phyloP scores from a whole-genome alignment of 768 basidiomycete genomes.

The Boletus rubescentipes region DNA sequence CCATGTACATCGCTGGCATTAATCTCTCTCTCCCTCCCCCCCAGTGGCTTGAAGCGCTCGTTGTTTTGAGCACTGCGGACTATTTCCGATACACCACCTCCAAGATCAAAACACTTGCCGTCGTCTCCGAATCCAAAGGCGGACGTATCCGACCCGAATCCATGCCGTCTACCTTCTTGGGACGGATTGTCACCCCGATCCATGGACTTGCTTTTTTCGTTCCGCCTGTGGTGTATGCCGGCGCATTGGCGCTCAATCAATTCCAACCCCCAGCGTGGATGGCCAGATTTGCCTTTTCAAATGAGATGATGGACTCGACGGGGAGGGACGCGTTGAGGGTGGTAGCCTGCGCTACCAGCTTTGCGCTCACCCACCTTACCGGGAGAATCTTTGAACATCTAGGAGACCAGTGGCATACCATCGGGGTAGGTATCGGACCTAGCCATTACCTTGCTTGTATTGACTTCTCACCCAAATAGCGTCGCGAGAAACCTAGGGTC shows the following conservation, averaged over 20 bases:
- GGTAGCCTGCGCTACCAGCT: constrained; percentile 20
- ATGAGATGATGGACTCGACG: constrained; percentile 3
- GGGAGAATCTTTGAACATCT: constrained; percentile 5
- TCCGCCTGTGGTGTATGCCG: constrained; percentile 26
- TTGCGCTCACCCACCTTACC: constrained; percentile 3
- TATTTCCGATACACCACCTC: neutral
- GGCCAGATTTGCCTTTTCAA: constrained; percentile 15
- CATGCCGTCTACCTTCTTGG: constrained; percentile 14
- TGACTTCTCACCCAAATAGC: constrained; percentile 12
- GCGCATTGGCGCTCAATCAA: constrained; percentile 21
- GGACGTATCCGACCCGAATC: constrained; percentile 19
- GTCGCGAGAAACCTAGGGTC: constrained; percentile 30
- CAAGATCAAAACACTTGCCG: neutral
- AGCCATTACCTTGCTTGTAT: neutral
- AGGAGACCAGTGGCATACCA: constrained; percentile 30
- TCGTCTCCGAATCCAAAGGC: constrained; percentile 6
- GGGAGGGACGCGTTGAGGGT: constrained; percentile 13
- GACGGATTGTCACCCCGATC: constrained; percentile 26
- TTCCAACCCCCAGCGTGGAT: constrained; percentile 34
- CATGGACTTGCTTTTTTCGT: constrained; percentile 18
- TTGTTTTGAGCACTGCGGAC: constrained; percentile 13
- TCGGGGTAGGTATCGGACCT: constrained; percentile 14
- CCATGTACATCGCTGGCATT: constrained; percentile 20
- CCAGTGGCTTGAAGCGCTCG: constrained; percentile 14
- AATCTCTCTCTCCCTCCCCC: neutral